Evolutionary conservation across 1,139 yeast genomes (phyloP).

Genomic region (Lodderomyces pseudojiufengensis): DNA sequence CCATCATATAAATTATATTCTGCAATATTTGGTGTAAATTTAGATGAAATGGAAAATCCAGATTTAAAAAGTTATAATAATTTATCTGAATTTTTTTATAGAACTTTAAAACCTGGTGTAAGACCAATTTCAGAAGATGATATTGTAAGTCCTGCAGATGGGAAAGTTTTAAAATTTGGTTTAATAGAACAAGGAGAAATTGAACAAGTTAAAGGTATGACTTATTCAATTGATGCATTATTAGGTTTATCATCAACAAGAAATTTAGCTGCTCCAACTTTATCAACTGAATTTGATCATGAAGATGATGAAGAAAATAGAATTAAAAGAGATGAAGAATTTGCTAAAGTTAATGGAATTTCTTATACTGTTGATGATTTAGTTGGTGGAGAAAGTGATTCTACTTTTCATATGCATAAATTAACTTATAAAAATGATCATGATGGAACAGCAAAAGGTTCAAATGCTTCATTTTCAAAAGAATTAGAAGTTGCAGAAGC

Average conservation of each 20-base stretch:
- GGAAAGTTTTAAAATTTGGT: slow-evolving; percentile 84
- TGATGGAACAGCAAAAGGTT: slow-evolving; percentile 41
- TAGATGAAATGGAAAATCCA: slow-evolving; percentile 85
- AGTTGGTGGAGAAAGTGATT: slow-evolving; percentile 43
- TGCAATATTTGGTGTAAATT: slow-evolving; percentile 77
- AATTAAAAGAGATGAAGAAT: slow-evolving; percentile 60
- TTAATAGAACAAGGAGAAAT: slow-evolving; percentile 79
- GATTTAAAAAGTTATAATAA: slow-evolving; percentile 72
- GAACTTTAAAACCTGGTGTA: slow-evolving; percentile 73
- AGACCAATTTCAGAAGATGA: slow-evolving; percentile 72
- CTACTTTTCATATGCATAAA: slow-evolving; percentile 38
- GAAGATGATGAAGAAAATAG: slow-evolving; percentile 42
- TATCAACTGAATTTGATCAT: slow-evolving; percentile 44
- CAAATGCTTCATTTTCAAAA: slow-evolving; percentile 32
- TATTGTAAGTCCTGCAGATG: slow-evolving; percentile 91
- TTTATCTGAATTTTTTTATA: slow-evolving; percentile 86
- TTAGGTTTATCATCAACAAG: slow-evolving; percentile 58
- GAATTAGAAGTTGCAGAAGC: slow-evolving; percentile 43
- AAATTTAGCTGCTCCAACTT: slow-evolving; percentile 57
- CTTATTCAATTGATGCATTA: slow-evolving; percentile 85
- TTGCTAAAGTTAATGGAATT: slow-evolving; percentile 76
- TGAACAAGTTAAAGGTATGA: slow-evolving; percentile 96
- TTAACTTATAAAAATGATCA: slow-evolving; percentile 59
- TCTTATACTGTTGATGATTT: slow-evolving; percentile 68
- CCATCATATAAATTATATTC: slow-evolving; percentile 83